A percentile compares a stretch with the other conserved stretches of the same genome.
Evolutionary conservation across 305 asterid species (phyloP).

Genomic region (Fraxinus angustifolia): DNA sequence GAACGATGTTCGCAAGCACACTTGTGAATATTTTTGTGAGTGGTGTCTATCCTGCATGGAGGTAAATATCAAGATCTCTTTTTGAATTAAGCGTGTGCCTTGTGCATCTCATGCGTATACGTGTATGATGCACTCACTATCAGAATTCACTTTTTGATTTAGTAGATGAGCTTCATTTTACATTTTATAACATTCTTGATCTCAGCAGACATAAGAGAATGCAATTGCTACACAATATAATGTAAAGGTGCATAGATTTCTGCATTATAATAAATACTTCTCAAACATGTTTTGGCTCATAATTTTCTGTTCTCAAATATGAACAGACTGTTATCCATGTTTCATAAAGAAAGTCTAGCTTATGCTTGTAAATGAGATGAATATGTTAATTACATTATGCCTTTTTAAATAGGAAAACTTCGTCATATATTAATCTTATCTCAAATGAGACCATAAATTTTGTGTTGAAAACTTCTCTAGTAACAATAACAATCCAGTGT

Average conservation of each 20-base stretch:
- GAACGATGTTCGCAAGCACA: constrained; percentile 47
- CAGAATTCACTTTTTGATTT: not conserved
- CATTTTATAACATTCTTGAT: not conserved
- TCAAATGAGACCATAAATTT: not conserved
- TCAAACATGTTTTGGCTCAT: not conserved
- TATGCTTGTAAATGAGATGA: not conserved
- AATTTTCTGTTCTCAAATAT: not conserved
- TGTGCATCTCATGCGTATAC: not conserved
- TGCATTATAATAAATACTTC: not conserved
- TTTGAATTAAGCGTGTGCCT: not conserved
- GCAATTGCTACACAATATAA: not conserved
- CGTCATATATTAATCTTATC: not conserved
- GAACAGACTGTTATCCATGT: not conserved
- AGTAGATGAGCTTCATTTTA: not conserved
- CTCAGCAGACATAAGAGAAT: not conserved
- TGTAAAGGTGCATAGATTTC: not conserved
- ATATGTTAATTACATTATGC: not conserved
- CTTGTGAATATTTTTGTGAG: constrained; percentile 53
- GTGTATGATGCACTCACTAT: not conserved
- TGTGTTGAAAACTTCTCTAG: not conserved
- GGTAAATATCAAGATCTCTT: constrained; percentile 40
- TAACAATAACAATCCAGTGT: not conserved
- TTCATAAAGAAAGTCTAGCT: not conserved
- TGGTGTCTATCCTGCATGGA: constrained; percentile 50
- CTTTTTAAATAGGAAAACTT: not conserved